Evolutionary conservation across 371 early-diverging fungal species (phyloP), one percentile per base, ranked within the genome.

Genomic region (Circinella minor): DNA sequence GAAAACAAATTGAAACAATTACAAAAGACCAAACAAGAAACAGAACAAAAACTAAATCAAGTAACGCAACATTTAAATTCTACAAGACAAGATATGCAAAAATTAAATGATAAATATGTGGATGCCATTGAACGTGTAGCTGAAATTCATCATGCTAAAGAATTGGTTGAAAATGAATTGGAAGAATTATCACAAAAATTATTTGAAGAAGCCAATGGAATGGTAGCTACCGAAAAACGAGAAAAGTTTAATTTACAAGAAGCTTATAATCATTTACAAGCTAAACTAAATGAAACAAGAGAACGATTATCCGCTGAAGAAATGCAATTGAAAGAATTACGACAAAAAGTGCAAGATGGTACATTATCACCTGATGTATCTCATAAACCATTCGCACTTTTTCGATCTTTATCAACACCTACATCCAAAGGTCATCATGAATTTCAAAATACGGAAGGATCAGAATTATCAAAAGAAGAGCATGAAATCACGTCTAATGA

Each of bases 71-170:
- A 83, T n/a, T 79, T 87, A 10, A 57, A 69, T 46, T 77, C 81
- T 14, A 72, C 87, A 34, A 81, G 86, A 66, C 77, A 72, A 36
- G 90, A 89, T 68, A 80, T 91, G 76, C 72, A 81, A 17, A 51
- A 83, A 39, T 60, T 91, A 36, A 91, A 91, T 71, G 87, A 87
- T 37, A 91, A 91, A 71, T 91, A 89, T 47, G 88, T 93, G n/a
- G 93, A 93, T 67, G 94, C 94, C 75, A 94, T 96, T 63, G 95
- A 96, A 68, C 89, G 91, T 71, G 90, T 94, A 0, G 95, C 94
- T 6, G 96, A 95, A 72, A 85, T 98, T 66, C 94, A 95, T 72
- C 90, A 90, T 69, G 89, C 92, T 70, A 96, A 96, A 67, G 92
- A 90, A 66, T n/a, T 61, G 68, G 88, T 95, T 7, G 93, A 95